Evolutionary conservation across 768 basidiomycete genomes (phyloP), one percentile per base, ranked within the genome.

Genomic region (Kwoniella heveanensis): DNA sequence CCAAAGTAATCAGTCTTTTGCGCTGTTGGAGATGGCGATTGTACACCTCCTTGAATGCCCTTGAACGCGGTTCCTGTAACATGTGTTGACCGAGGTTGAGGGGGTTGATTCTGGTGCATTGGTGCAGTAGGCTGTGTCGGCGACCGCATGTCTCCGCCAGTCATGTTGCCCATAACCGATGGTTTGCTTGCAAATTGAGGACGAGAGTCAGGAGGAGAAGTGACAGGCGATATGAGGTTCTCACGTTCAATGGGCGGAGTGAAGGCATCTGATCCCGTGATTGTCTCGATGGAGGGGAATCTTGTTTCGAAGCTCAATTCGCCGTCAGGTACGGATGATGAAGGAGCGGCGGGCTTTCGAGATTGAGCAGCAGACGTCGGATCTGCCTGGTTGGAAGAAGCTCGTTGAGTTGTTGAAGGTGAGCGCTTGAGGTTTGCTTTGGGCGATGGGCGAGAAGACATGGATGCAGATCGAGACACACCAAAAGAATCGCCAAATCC

Each of bases 261-360:
- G 50, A 60, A 62, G 46, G 61, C 27, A 54, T 62, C 54, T 19
- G 30, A 50, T 44, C 58, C 60, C 5, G 65, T 58, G 12, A 94
- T 82, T 63, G 90, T 89, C 76, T 95, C 93, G 46, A 96, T 81
- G 0, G 93, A 90, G 0, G 93, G 93, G 78, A 90, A 96, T 56
- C 90, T 84, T 29, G 86, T 84, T 78, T 93, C 91, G 19, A 62
- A 83, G 75, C 22, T 65, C 51, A 63, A 29, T 29, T 75, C 67
- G 13, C 64, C 65, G 39, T 72, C 62, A 37, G 66, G 56, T n/a
- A 64, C 58, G 13, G 71, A 57, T 25, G 71, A 64, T 13, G 60
- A 48, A 24, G 62, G 55, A 15, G 50, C 60, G 7, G 81, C 64
- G 1, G 59, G 30, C 21, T 62, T 69, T 13, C 25, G 27, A 25